Conservation (phyloP, 2,329 filamentous ascomycete genomes). For the Epichloe uncinata region DNA sequence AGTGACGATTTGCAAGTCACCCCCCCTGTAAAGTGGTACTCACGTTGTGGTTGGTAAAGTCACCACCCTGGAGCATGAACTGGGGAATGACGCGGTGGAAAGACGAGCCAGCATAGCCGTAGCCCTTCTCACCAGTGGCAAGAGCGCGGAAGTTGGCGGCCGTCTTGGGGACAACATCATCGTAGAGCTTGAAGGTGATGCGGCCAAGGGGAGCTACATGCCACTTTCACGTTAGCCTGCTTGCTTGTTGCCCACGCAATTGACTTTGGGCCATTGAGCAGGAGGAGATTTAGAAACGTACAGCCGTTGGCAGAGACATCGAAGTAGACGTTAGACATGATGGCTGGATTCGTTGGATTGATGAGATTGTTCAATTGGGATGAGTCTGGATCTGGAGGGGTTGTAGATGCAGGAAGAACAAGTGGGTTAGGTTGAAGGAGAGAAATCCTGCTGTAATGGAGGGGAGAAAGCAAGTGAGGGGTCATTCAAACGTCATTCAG, state of each 20-base stretch:
- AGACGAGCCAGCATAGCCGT: slow-evolving; percentile 67
- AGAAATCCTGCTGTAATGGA: neutral
- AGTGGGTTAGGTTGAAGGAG: neutral
- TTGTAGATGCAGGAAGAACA: neutral
- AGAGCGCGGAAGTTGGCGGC: slow-evolving; percentile 73
- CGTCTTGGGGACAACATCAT: slow-evolving; percentile 80
- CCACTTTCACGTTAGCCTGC: neutral
- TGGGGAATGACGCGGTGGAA: slow-evolving; percentile 90
- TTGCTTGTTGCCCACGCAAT: neutral
- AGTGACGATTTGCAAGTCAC: neutral
- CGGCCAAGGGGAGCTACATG: slow-evolving; percentile 35
- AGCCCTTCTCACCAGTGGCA: slow-evolving; percentile 67
- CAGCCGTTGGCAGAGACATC: slow-evolving; percentile 6
- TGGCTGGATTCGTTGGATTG: neutral
- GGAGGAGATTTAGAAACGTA: slow-evolving; percentile 2
- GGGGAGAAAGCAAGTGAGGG: slow-evolving; percentile 4
- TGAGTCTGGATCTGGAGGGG: neutral
- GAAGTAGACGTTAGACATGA: slow-evolving; percentile 8
- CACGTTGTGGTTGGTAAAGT: slow-evolving; percentile 89
- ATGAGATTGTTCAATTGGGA: neutral
- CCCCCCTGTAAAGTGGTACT: too few species aligned
- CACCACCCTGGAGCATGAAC: slow-evolving; percentile 94
- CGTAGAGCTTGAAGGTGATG: slow-evolving; percentile 82
- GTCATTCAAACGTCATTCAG: slow-evolving; percentile 7
- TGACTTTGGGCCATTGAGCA: neutral